Evolutionary conservation across 1,139 yeast species (phyloP).

Genomic region (Blastobotrys serpentis): DNA sequence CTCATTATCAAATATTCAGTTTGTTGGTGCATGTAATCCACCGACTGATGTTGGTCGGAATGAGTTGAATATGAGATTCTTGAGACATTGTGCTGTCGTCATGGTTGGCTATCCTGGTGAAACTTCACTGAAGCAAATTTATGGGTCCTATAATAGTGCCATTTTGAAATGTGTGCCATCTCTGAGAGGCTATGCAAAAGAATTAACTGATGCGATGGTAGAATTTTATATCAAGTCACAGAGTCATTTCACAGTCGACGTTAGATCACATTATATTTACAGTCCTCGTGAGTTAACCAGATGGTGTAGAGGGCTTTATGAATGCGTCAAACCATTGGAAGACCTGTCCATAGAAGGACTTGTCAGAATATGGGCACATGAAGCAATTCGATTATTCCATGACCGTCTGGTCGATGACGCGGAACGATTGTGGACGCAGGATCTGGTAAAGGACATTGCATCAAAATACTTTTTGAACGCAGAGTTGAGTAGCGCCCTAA

Average conservation of each 20-base stretch:
- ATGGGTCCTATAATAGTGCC: slow-evolving; percentile 57
- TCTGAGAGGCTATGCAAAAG: slow-evolving; percentile 52
- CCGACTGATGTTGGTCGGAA: slow-evolving; percentile 78
- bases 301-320: slow-evolving; percentile 77
- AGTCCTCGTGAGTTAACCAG: slow-evolving; percentile 92
- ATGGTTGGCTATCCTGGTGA: slow-evolving; percentile 79
- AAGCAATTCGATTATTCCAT: slow-evolving; percentile 70
- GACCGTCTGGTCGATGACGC: slow-evolving; percentile 58
- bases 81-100: slow-evolving; percentile 65
- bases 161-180: slow-evolving; percentile 63
- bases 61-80: slow-evolving; percentile 57
- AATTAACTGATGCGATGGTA: slow-evolving; percentile 66
- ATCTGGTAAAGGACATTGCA: slow-evolving; percentile 45
- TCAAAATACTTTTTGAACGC: slow-evolving; percentile 48
- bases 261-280: slow-evolving; percentile 61
- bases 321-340: slow-evolving; percentile 48
- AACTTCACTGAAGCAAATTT: slow-evolving; percentile 66
- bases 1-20: slow-evolving; percentile 59
- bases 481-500: slow-evolving; percentile 41
- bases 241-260: slow-evolving; percentile 41
- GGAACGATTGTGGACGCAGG: slow-evolving; percentile 56
- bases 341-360: slow-evolving; percentile 45
- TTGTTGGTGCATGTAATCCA: slow-evolving; percentile 96
- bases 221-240: slow-evolving; percentile 54
- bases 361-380: slow-evolving; percentile 76